Conservation (phyloP, 2,329 filamentous ascomycete species). For the Paraphoma chrysanthemicola region DNA sequence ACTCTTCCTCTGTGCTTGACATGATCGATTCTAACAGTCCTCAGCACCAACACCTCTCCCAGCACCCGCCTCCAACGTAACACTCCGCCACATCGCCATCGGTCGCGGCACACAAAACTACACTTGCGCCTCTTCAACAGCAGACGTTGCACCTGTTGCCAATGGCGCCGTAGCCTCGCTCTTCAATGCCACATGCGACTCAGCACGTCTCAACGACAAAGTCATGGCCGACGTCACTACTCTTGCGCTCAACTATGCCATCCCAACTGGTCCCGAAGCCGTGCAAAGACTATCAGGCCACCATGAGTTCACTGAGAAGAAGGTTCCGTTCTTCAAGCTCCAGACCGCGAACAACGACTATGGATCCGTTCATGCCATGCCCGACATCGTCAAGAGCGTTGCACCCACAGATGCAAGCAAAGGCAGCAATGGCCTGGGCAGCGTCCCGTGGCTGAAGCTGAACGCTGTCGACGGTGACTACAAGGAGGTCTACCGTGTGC, state of each 20-base stretch:
- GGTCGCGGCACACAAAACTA: slow-evolving; percentile 95
- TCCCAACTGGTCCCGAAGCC: slow-evolving; percentile 53
- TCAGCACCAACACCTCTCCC: slow-evolving; percentile 67
- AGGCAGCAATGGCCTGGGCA: slow-evolving; percentile 65
- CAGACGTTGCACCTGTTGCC: slow-evolving; percentile 67
- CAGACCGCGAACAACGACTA: slow-evolving; percentile 60
- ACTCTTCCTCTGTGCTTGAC: not conserved
- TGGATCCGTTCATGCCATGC: slow-evolving; percentile 70
- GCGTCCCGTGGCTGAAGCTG: slow-evolving; percentile 84
- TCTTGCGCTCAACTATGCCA: slow-evolving; percentile 72
- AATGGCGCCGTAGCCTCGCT: slow-evolving; percentile 81
- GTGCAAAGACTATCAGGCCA: slow-evolving; percentile 73
- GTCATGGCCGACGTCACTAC: slow-evolving; percentile 70
- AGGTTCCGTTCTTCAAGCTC: slow-evolving; percentile 82
- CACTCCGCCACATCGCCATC: slow-evolving; percentile 78
- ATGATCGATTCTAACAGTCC: slow-evolving; percentile 22
- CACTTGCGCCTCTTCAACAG: slow-evolving; percentile 71
- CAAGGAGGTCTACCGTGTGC: slow-evolving; percentile 80
- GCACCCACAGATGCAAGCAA: slow-evolving; percentile 69
- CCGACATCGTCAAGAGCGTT: slow-evolving; percentile 63
- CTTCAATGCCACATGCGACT: slow-evolving; percentile 86
- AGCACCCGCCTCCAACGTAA: slow-evolving; percentile 64
- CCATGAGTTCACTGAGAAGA: slow-evolving; percentile 78
- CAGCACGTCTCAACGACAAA: slow-evolving; percentile 63
- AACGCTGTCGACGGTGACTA: slow-evolving; percentile 56